phyloP scores from a whole-genome alignment of 208 protist species.

The Trichomonas vaginalis region DNA sequence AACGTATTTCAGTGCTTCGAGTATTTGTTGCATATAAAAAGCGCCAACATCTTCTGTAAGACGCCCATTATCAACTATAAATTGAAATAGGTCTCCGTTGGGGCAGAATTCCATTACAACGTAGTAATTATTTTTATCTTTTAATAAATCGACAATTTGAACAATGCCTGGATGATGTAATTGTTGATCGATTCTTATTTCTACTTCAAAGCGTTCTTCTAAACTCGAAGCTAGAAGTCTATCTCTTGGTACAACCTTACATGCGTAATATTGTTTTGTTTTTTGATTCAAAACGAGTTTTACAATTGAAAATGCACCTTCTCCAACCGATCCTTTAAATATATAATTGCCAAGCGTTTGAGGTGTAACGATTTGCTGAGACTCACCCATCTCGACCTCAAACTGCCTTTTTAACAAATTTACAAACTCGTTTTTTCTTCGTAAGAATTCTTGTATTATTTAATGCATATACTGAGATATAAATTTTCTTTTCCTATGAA shows the following conservation, averaged over 20 bases:
- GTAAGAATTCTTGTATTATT: background rate
- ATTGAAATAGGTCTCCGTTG: background rate
- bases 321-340: background rate
- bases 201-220: background rate
- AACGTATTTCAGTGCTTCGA: background rate
- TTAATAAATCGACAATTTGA: conserved; percentile 4
- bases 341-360: background rate
- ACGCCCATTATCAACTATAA: background rate
- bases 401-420: background rate
- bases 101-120: conserved; percentile 7
- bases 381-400: background rate
- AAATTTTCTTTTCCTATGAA: no score
- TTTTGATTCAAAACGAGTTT: background rate
- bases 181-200: background rate
- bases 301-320: background rate
- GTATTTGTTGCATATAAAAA: background rate
- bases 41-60: background rate
- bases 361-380: background rate
- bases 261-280: conserved; percentile 13
- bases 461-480: no score
- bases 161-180: background rate
- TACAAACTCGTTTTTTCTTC: background rate
- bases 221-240: background rate
- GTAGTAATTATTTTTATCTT: background rate
- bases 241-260: background rate